Conservation (phyloP, 2,329 filamentous ascomycete species). For the Torrubiella hemipterigena region DNA sequence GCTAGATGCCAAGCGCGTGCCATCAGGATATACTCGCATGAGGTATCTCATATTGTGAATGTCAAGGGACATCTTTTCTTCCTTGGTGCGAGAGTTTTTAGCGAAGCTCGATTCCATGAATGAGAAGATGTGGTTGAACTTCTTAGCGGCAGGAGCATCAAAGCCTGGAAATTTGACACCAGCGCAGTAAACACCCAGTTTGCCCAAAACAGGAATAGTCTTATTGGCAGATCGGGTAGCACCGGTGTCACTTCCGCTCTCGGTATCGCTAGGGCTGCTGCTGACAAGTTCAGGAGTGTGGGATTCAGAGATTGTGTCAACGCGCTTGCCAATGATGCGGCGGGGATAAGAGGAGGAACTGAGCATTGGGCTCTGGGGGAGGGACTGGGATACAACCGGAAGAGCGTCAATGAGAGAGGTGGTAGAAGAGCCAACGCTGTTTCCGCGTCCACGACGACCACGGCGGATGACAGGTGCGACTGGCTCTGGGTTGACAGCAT, state of each 20-base stretch:
- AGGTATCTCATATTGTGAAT: conserved; percentile 85
- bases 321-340: conserved; percentile 31
- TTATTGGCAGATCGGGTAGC: conserved; percentile 59
- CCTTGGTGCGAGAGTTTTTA: conserved; percentile 62
- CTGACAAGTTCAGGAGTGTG: conserved; percentile 42
- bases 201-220: conserved; percentile 71
- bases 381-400: conserved; percentile 39
- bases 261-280: conserved; percentile 68
- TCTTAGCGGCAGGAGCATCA: conserved; percentile 63
- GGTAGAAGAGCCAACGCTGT: conserved; percentile 64
- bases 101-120: conserved; percentile 86
- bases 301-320: conserved; percentile 46
- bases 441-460: conserved; percentile 40
- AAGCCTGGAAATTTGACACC: conserved; percentile 78
- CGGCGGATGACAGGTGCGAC: conserved; percentile 17
- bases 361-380: conserved; percentile 42
- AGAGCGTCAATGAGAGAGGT: conserved; percentile 42
- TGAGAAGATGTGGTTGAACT: conserved; percentile 90
- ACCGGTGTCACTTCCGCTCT: conserved; percentile 50
- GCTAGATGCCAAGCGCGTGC: conserved; percentile 68
- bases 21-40: conserved; percentile 89
- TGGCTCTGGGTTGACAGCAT: conserved; percentile 29
- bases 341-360: conserved; percentile 37
- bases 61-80: conserved; percentile 67
- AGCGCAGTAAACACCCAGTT: conserved; percentile 66